Conservation (phyloP, 768 basidiomycete species). For the Kwoniella mangroviensis region DNA sequence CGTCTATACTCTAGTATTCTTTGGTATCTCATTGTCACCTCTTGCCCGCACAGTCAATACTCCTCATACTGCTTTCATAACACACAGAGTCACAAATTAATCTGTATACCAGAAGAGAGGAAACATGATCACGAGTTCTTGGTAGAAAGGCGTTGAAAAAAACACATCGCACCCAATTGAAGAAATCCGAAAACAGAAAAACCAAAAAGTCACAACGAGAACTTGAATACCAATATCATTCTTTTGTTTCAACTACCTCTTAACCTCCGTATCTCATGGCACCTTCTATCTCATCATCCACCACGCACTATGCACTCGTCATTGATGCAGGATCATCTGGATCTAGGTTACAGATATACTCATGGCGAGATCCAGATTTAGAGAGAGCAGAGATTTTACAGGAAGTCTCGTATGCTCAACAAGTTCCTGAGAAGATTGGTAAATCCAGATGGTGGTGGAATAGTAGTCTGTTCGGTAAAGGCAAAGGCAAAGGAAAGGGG, state of each 20-base stretch:
- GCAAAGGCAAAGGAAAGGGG: slow-evolving; percentile 63
- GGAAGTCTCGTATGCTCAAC: slow-evolving; percentile 58
- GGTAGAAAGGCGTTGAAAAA: not conserved
- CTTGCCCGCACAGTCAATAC: no score
- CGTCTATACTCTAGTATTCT: not conserved
- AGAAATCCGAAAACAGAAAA: not conserved
- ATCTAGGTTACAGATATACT: slow-evolving; percentile 93
- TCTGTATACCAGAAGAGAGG: not conserved
- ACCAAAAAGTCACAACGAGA: not conserved
- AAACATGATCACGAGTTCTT: not conserved
- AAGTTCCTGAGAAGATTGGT: slow-evolving; percentile 51
- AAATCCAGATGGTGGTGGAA: slow-evolving; percentile 83
- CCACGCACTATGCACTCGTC: slow-evolving; percentile 65
- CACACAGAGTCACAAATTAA: no score
- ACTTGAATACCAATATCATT: not conserved
- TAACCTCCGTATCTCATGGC: slow-evolving; percentile 35
- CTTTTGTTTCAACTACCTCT: not conserved
- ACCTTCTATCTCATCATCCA: slow-evolving; percentile 44
- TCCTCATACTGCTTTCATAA: no score
- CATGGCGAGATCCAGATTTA: slow-evolving; percentile 82
- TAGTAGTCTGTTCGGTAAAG: slow-evolving; percentile 60
- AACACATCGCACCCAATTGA: not conserved
- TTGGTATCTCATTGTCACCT: not conserved
- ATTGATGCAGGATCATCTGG: slow-evolving; percentile 99
- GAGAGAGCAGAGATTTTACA: slow-evolving; percentile 63